Evolutionary conservation across 306 rosid genomes (phyloP), one percentile per base, ranked within the genome.

Genomic region (Hippophae gyantsensis): DNA sequence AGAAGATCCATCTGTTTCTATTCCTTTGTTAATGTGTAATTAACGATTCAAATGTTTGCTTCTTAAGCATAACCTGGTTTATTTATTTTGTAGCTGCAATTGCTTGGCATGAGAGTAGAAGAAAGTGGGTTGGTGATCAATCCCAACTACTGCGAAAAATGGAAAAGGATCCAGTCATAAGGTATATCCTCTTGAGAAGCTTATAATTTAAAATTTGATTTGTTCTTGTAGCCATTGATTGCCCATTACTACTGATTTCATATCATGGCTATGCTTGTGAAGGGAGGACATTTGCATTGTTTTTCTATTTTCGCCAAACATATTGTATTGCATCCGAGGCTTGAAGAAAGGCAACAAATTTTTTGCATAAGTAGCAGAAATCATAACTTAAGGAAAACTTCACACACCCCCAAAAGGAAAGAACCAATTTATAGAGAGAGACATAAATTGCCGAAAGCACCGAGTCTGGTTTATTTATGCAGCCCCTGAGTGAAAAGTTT

Each of bases 91-190:
- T 72, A 92, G 99, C 88, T 71, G 93, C 88, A 60, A 72, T 71
- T 47, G 61, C 78, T 46, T 92, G 99, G 99, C 86, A 92, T 26
- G 95, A 92, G 74, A 72, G 71, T 67, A 79, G 99, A 73, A 85
- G 66, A 82, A 85, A 80, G 75, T 92, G 99, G 96, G 72, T 83
- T 10, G 95, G 96, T 8, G 81, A 85, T 49, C 76, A 73, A 78
- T 77, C 87, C 66, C 77, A 72, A 10, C 82, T 47, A 32, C 74
- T 69, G 62, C 83, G 81, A 61, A 79, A 77, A 81, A 65, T 61
- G 55, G 74, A 69, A 45, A 92, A 73, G 78, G 99, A 92, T 47
- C 85, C 82, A 1, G 77, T 88, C 63, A 85, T 92, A 79, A 92
- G 99, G 99, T 88, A 72, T 45, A 26, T 14, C 45, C 42, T 63